Percentiles rank a stretch among this genome's conserved stretches.
phyloP scores from a whole-genome alignment of 1,139 yeast species.

The Neolecta irregularis region DNA sequence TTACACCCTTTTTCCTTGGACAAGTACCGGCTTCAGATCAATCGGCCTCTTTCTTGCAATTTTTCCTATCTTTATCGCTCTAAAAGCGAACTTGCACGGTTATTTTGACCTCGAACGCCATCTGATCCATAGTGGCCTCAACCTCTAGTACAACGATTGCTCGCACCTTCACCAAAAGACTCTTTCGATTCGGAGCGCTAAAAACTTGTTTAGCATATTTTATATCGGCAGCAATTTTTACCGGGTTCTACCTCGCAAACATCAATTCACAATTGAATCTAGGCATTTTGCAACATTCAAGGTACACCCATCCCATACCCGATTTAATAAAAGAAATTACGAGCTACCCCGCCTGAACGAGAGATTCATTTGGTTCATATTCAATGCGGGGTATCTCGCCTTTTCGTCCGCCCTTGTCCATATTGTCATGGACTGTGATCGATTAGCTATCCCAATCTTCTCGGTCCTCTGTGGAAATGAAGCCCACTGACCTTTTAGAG shows the following conservation, averaged over 20 bases:
- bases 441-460: too few species aligned
- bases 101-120: slow-evolving; percentile 9
- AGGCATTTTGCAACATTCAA: too few species aligned
- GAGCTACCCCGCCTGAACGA: too few species aligned
- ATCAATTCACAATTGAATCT: slow-evolving; percentile 8
- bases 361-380: too few species aligned
- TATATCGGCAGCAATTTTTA: slow-evolving; percentile 7
- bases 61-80: slow-evolving; percentile 20
- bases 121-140: slow-evolving; percentile 9
- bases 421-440: too few species aligned
- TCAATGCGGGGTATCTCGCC: too few species aligned
- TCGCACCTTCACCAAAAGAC: slow-evolving; percentile 8
- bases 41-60: slow-evolving; percentile 17
- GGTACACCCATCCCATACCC: too few species aligned
- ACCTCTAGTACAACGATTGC: slow-evolving; percentile 5
- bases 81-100: slow-evolving; percentile 20
- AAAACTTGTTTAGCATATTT: slow-evolving; percentile 8
- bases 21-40: slow-evolving; percentile 13
- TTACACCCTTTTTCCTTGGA: slow-evolving; percentile 5
- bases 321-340: too few species aligned
- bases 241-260: slow-evolving; percentile 10
- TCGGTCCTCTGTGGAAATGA: too few species aligned
- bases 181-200: slow-evolving; percentile 5
- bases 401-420: too few species aligned
- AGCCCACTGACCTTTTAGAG: too few species aligned